Percentiles rank a stretch among this genome's conserved stretches.
These are phyloP conservation scores for Sclerotinia spermophila DNA, from an alignment of 2,329 filamentous ascomycete species.

Conservation along the genomic window DNA sequence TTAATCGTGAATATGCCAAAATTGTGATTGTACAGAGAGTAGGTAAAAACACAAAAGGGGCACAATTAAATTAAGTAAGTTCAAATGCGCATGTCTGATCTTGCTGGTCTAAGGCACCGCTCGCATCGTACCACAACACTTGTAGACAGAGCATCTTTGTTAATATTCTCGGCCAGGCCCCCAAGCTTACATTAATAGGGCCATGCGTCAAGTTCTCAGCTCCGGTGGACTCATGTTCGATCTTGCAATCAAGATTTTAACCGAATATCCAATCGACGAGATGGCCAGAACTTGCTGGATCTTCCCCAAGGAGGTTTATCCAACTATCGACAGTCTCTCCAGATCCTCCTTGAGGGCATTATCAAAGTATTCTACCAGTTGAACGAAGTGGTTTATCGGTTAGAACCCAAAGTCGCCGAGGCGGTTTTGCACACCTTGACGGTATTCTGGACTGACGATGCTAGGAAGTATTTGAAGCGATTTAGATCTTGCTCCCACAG, in stretches of 20 bases:
- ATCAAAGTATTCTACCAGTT: slow-evolving; percentile 10
- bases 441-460: neutral
- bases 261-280: neutral
- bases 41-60: no score
- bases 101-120: neutral
- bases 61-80: no score
- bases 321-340: neutral
- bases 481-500: neutral
- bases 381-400: slow-evolving; percentile 15
- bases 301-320: neutral
- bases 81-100: no score
- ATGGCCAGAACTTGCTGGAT: neutral
- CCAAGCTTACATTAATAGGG: neutral
- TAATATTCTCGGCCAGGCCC: neutral
- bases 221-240: neutral
- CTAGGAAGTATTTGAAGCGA: neutral
- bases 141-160: neutral
- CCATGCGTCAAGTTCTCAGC: neutral
- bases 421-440: slow-evolving; percentile 9
- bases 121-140: neutral
- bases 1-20: no score
- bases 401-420: slow-evolving; percentile 1
- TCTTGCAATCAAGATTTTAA: neutral
- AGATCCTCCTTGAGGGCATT: slow-evolving; percentile 9
- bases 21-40: no score